phyloP scores from a whole-genome alignment of 805 yeast species.

The Kuraishia floccosa region DNA sequence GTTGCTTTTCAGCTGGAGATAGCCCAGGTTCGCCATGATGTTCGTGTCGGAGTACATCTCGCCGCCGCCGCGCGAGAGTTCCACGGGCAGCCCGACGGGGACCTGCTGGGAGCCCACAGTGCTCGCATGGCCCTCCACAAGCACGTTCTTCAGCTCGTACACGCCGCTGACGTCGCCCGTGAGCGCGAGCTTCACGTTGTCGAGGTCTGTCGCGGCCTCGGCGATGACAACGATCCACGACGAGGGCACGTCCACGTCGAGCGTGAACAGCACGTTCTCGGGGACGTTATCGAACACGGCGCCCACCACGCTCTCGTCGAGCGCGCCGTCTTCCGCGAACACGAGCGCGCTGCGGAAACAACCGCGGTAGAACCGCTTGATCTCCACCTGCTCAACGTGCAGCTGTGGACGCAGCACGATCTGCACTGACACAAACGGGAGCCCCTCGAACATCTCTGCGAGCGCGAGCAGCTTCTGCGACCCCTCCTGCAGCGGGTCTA shows the following conservation, averaged over 20 bases:
- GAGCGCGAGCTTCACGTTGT: slow-evolving; percentile 40
- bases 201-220: slow-evolving; percentile 45
- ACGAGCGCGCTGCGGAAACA: slow-evolving; percentile 22
- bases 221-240: slow-evolving; percentile 58
- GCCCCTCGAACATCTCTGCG: slow-evolving; percentile 18
- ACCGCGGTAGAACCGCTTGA: slow-evolving; percentile 50
- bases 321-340: slow-evolving; percentile 20
- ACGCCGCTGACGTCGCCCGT: slow-evolving; percentile 26
- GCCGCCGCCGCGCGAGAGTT: slow-evolving; percentile 13
- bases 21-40: slow-evolving; percentile 76
- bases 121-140: slow-evolving; percentile 63
- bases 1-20: slow-evolving; percentile 62
- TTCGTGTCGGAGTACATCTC: slow-evolving; percentile 37
- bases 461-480: slow-evolving; percentile 55
- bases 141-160: slow-evolving; percentile 39
- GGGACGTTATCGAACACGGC: slow-evolving; percentile 38
- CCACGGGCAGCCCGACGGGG: slow-evolving; percentile 43
- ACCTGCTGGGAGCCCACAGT: slow-evolving; percentile 27
- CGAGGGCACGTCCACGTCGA: slow-evolving; percentile 48
- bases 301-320: slow-evolving; percentile 8
- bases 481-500: slow-evolving; percentile 64
- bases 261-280: slow-evolving; percentile 35
- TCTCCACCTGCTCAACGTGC: slow-evolving; percentile 26
- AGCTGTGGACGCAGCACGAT: slow-evolving; percentile 49
- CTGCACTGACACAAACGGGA: slow-evolving; percentile 40